Conservation (phyloP, 352 stramenopile species). For the Globisporangium heterothallicum region DNA sequence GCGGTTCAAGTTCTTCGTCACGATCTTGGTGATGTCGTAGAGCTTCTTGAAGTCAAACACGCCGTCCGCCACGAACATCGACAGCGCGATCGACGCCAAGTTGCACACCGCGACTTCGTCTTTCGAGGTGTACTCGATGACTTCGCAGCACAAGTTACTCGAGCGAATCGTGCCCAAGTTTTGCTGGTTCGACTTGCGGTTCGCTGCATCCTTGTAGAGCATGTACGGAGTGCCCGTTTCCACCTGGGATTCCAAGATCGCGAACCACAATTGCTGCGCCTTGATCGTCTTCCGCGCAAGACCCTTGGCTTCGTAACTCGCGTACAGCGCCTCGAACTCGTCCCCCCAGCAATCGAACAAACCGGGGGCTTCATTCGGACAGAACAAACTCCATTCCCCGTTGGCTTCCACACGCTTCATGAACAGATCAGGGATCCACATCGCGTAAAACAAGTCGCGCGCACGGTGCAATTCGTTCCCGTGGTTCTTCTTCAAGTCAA, state of each 20-base stretch:
- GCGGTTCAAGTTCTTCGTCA: slow-evolving; percentile 97
- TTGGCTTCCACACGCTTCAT: slow-evolving; percentile 99
- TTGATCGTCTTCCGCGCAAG: slow-evolving; percentile 94
- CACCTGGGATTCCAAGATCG: slow-evolving; percentile 97
- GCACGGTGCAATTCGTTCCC: slow-evolving; percentile 97
- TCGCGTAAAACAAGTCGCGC: slow-evolving; percentile 98
- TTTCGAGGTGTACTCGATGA: slow-evolving; percentile 97
- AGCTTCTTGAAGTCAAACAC: slow-evolving; percentile 96
- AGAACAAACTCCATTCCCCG: slow-evolving; percentile 97
- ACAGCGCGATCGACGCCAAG: slow-evolving; percentile 96
- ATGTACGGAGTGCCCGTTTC: slow-evolving; percentile 99
- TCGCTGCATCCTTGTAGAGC: slow-evolving; percentile 99
- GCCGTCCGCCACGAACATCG: slow-evolving; percentile 89
- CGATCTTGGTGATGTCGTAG: slow-evolving; percentile 93
- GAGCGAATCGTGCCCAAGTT: slow-evolving; percentile 99
- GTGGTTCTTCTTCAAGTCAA: slow-evolving; percentile 99
- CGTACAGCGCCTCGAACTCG: slow-evolving; percentile 95
- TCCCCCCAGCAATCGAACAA: slow-evolving; percentile 92
- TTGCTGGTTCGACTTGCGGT: slow-evolving; percentile 99
- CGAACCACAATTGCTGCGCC: slow-evolving; percentile 98
- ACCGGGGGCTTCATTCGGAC: slow-evolving; percentile 96
- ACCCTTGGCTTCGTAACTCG: slow-evolving; percentile 95
- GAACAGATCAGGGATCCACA: slow-evolving; percentile 99
- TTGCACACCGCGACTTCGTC: slow-evolving; percentile 99
- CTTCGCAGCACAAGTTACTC: slow-evolving; percentile 99